A percentile compares a stretch with the other conserved stretches of the same genome.
phyloP scores from a whole-genome alignment of 208 protist genomes.

The Trypanosomatidae sp. region DNA sequence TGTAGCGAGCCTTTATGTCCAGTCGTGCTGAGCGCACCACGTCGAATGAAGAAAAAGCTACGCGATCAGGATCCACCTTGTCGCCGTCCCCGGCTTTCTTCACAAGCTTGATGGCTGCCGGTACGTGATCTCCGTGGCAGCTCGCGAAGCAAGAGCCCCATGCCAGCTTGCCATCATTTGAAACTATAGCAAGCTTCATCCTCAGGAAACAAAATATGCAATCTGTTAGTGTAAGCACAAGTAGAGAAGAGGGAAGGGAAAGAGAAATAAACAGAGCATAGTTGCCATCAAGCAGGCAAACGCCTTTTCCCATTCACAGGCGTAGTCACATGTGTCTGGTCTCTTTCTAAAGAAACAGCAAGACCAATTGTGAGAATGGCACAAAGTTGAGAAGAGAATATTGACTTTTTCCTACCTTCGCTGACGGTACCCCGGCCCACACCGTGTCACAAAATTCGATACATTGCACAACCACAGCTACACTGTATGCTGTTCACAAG shows the following conservation, averaged over 20 bases:
- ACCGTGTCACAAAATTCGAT: background rate
- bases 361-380: background rate
- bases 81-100: background rate
- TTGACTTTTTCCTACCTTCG: background rate
- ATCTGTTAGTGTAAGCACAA: background rate
- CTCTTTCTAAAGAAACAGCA: too few species aligned
- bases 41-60: slow-evolving; percentile 22
- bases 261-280: background rate
- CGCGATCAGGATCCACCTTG: slow-evolving; percentile 5
- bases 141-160: slow-evolving; percentile 22
- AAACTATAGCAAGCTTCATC: slow-evolving; percentile 10
- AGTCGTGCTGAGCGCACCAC: slow-evolving; percentile 11
- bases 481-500: background rate
- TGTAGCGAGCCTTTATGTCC: slow-evolving; percentile 11
- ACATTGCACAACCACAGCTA: background rate
- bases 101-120: slow-evolving; percentile 17
- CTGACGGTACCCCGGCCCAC: background rate
- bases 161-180: slow-evolving; percentile 21
- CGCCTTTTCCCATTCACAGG: background rate
- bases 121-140: slow-evolving; percentile 19
- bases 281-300: background rate
- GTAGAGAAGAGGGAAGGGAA: background rate
- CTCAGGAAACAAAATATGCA: background rate
- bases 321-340: background rate
- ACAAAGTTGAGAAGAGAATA: background rate